Base-by-base conservation (phyloP, 2,329 filamentous ascomycete species). In the Pseudocercospora vitis region DNA sequence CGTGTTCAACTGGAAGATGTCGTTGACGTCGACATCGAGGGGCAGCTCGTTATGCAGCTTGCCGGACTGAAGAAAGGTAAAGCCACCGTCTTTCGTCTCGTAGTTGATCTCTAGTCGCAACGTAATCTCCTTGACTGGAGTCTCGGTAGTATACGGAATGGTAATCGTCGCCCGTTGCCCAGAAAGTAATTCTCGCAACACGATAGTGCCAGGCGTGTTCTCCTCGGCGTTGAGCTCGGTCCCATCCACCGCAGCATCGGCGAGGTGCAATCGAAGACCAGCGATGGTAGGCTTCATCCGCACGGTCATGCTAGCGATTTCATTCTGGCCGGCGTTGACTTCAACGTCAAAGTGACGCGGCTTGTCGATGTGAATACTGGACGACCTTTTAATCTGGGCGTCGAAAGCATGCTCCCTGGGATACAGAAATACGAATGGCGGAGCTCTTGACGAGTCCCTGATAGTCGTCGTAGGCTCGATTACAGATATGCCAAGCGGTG, bases 11-110 rank as follows among this genome's bases (percentile, higher is more conserved):
- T 96, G 95, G 76, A 97, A 97, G 23, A 95, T 83, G 63, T 99
- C 94, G 65, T 97, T 91, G 4, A 99, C 94, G 61, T 97, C 97
- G 58, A 99, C 94, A 2, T 92, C 91, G 3, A 99, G 78, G 0
- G 90, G 89, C 3, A 99, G 77, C 1, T 87, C 81, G 1, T 94
- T 86, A 2, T 85, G 81, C 16, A 95, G 78, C 3, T 78, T 81
- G 16, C 82, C 80, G 6, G 79, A 78, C 12, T 80, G 81, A 12
- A 83, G 80, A 67, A 86, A 87, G 16, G 50, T 60, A 48, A 65
- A 69, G 8, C 46, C 48, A 1, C 64, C 67, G 9, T 58, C 26
- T 3, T 44, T 7, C 5, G 67, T 70, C 3, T 48, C 46, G 39
- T 71, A 71, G 1, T 53, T 55, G 7, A 62, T 58, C 55, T 70